Conservation (phyloP, 108 stramenopile genomes). For the Conticribra guillardii region DNA sequence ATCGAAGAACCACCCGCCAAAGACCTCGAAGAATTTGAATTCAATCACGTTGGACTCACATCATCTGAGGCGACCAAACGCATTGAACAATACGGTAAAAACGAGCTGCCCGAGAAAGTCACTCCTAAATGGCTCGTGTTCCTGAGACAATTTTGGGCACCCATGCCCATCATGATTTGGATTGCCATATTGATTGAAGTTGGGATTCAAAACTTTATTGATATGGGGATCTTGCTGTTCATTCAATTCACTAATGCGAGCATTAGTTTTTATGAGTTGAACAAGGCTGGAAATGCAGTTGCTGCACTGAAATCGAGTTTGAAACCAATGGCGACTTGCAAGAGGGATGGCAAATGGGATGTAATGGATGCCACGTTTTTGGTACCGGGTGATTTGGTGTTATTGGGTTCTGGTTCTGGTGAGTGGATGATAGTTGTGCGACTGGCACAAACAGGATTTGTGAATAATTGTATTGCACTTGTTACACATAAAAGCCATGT, state of each 20-base stretch:
- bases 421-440: conserved; percentile 1
- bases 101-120: conserved; percentile 65
- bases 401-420: conserved; percentile 46
- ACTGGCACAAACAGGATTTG: no score
- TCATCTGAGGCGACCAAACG: conserved; percentile 36
- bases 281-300: conserved; percentile 80
- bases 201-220: conserved; percentile 48
- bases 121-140: conserved; percentile 56
- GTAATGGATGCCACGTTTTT: conserved; percentile 51
- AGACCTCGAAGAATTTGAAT: conserved; percentile 14
- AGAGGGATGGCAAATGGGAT: conserved; percentile 61
- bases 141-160: conserved; percentile 62
- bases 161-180: conserved; percentile 89
- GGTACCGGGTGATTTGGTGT: conserved; percentile 64
- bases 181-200: conserved; percentile 64
- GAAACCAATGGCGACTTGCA: conserved; percentile 65
- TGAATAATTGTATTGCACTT: no score
- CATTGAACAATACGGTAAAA: conserved; percentile 53
- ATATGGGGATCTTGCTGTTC: conserved; percentile 56
- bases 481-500: neutral
- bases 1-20: neutral
- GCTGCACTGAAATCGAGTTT: conserved; percentile 74
- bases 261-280: conserved; percentile 64
- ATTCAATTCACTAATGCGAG: conserved; percentile 64
- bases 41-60: conserved; percentile 54